Percentiles rank a stretch among this genome's conserved stretches.
These are phyloP conservation scores for Tolypocladium pustulatum DNA, from an alignment of 2,329 filamentous ascomycete genomes.

Conservation along the genomic window DNA sequence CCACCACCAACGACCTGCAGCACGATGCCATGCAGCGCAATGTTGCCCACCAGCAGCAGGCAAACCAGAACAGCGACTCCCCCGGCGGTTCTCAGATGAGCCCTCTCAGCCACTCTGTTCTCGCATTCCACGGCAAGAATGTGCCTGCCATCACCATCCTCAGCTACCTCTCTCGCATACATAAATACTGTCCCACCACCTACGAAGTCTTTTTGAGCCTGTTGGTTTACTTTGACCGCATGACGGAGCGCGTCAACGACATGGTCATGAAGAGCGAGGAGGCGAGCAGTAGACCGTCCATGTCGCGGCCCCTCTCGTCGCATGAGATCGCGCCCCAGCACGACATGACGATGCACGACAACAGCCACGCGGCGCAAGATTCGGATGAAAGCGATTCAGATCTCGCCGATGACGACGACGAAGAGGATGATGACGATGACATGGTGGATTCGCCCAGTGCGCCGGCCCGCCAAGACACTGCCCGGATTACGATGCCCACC, in stretches of 20 bases:
- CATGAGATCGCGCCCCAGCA: conserved; percentile 4
- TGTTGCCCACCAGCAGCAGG: conserved; percentile 47
- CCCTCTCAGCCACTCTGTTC: conserved; percentile 53
- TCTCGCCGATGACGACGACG: conserved; percentile 37
- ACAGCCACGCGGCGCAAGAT: conserved; percentile 12
- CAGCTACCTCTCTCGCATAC: conserved; percentile 90
- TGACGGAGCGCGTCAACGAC: conserved; percentile 92
- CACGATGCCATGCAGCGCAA: conserved; percentile 82
- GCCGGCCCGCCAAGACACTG: conserved; percentile 11
- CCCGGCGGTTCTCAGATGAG: conserved; percentile 49
- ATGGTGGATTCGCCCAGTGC: conserved; percentile 20
- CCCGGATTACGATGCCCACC: conserved; percentile 9
- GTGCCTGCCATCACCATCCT: conserved; percentile 94
- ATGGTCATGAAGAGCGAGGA: conserved; percentile 60
- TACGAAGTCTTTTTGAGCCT: conserved; percentile 96
- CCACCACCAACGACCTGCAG: conserved; percentile 87
- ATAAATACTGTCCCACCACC: conserved; percentile 97
- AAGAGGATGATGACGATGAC: conserved; percentile 20
- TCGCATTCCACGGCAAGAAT: conserved; percentile 97
- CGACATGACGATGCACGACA: conserved; percentile 20
- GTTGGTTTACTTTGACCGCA: conserved; percentile 95
- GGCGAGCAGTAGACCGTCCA: conserved; percentile 22
- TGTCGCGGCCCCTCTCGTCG: conserved; percentile 5
- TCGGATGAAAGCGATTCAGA: conserved; percentile 39
- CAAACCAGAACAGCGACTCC: conserved; percentile 32